Base-by-base conservation (phyloP, 495 filamentous ascomycete genomes). In the Aspergillus sparsus region DNA sequence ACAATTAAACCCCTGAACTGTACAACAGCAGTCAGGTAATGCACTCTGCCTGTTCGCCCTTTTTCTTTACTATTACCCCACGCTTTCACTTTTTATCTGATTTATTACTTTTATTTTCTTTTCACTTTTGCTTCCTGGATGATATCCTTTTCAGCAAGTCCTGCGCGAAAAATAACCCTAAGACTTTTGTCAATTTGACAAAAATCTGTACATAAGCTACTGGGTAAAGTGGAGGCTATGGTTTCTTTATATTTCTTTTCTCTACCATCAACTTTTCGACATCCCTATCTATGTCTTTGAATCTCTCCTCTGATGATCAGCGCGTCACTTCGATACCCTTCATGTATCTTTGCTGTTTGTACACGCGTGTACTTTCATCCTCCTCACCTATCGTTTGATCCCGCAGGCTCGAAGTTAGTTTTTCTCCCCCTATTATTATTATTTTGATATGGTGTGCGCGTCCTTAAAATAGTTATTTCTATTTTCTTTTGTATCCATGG, bases 331-430 rank as follows among this genome's bases (percentile, higher is more conserved):
- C 59, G 65, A 67, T 70, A 70, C 67, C 67, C 66, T 64, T 66
- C 51, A 52, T 63, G 55, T 63, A 55, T 63, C 62, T 55, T 52
- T 58, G 62, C 44, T 33, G 35, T 35, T 49, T 45, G 44, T 58
- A 50, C 44, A 31, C 49, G 37, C 44, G 50, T 66, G 59, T 61
- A 57, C 59, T 59, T 60, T 60, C 37, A 12, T 36, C 50, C 57
- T 49, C 33, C 27, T 49, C 55, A 15, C 46, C 39, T 27, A 27
- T 27, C 10, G 16, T 53, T 59, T 61, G 49, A 65, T 68, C 42
- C 68, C 65, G 68, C 68, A 70, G 68, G 68, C 62, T 62, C 68
- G 65, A 70, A 70, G 65, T 37, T 70, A 70, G 55, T 68, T 57
- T 18, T 41, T 57, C 21, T 31, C 15, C 31, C 16, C 13, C 51